Evolutionary conservation across 192 early-diverging fungal species (phyloP), one percentile per base, ranked within the genome.

Genomic region (Phycomyces nitens): DNA sequence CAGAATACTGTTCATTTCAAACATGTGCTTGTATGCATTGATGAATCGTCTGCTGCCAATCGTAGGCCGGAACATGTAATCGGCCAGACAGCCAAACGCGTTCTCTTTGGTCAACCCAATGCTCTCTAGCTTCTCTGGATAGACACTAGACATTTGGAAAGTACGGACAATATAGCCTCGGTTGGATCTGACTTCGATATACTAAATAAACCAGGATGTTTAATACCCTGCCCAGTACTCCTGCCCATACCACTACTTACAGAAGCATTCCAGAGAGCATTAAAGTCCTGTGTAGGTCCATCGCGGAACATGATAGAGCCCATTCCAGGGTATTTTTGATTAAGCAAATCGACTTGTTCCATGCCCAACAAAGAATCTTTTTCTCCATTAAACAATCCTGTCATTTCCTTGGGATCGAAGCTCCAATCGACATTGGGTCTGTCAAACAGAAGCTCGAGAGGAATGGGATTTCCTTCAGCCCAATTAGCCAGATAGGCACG

Each of bases 401-500:
- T 53, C 42, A 76, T 66, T 22, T 60, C 60, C 8, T 23, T 23
- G n/a, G 64, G 68, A 29, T 71, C 62, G 53, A 70, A 66, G 15
- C 60, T 57, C 77, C 77, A 79, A 39, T 79, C 65, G 18, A 79
- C 65, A 58, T 66, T 55, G 16, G 77, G 77, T 51, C 65, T 56
- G 42, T 73, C 71, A 54, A 72, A 79, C 39, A 79, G 43, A 24
- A 58, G 20, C 21, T 79, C 74, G 41, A 79, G 49, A 23, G 77
- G 69, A 20, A 73, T 42, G 21, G 71, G 74, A 56, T 76, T 76
- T 14, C 56, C 60, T 12, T 41, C 53, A 20, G 64, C 62, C 77
- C 77, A 79, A 42, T 79, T 56, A 38, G 75, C 58, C 23, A 79
- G 60, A 22, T 76, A 79, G 3, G 71, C 65, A 23, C 74, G 60